Percentiles rank a stretch among this genome's conserved stretches.
Conservation (phyloP, 2,329 filamentous ascomycete species). For the Cordyceps javanica region DNA sequence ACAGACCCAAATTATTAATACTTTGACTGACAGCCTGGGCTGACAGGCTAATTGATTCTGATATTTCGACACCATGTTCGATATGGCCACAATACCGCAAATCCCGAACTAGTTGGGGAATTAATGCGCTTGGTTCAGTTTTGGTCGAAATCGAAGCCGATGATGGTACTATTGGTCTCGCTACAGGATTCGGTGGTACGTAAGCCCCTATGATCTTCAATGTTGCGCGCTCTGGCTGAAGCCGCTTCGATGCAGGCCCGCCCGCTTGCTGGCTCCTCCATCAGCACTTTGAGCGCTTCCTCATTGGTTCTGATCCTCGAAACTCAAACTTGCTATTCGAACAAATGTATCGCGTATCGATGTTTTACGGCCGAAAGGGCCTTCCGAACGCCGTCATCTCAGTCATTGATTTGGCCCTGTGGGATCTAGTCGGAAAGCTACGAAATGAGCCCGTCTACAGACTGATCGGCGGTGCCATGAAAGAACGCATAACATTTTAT, state of each 20-base stretch:
- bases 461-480: constrained; percentile 85
- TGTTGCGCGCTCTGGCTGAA: background rate
- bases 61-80: constrained; percentile 90
- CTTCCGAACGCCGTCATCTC: constrained; percentile 87
- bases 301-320: constrained; percentile 80
- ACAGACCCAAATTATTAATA: background rate
- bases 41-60: constrained; percentile 79
- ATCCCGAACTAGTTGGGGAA: constrained; percentile 88
- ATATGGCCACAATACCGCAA: constrained; percentile 82
- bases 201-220: background rate
- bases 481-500: constrained; percentile 81
- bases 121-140: constrained; percentile 91
- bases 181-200: constrained; percentile 80
- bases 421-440: constrained; percentile 89
- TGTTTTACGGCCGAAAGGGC: constrained; percentile 95
- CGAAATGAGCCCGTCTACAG: constrained; percentile 91
- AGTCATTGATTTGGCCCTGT: constrained; percentile 86
- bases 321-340: constrained; percentile 91
- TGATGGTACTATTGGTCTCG: constrained; percentile 90
- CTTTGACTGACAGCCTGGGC: background rate
- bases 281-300: constrained; percentile 88
- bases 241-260: constrained; percentile 46
- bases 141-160: constrained; percentile 82
- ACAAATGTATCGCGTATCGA: constrained; percentile 91
- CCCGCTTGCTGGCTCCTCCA: constrained; percentile 92